Conservation (phyloP, 1,139 yeast genomes). For the Diutina ranongensis region DNA sequence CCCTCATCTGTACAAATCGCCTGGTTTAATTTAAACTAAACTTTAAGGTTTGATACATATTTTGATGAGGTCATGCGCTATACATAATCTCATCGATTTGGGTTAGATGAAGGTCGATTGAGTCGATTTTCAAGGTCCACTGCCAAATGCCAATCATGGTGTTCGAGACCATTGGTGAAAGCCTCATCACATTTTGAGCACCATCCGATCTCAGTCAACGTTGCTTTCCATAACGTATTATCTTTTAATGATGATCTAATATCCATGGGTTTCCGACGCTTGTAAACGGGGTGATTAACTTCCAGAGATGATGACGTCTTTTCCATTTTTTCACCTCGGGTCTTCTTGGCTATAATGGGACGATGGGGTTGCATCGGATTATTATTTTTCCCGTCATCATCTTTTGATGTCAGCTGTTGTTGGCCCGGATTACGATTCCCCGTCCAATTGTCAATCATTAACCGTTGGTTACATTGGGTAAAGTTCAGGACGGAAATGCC, state of each 20-base stretch:
- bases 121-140: conserved; percentile 24
- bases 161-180: conserved; percentile 26
- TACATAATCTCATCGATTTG: too few species aligned
- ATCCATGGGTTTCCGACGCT: neutral
- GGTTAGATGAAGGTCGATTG: too few species aligned
- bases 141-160: conserved; percentile 30
- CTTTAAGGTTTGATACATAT: neutral
- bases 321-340: too few species aligned
- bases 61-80: too few species aligned
- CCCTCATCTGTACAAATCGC: neutral
- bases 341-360: too few species aligned
- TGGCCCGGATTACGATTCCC: too few species aligned
- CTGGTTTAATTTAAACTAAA: neutral
- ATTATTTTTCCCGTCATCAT: too few species aligned
- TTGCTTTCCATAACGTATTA: neutral
- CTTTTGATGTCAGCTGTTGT: neutral
- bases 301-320: neutral
- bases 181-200: conserved; percentile 13
- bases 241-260: neutral
- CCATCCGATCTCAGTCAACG: neutral
- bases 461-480: neutral
- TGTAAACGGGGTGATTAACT: neutral
- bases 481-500: neutral
- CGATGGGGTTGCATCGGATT: too few species aligned
- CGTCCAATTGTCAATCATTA: neutral